Evolutionary conservation across 257 asterid genomes (phyloP).

Genomic region (Oldenlandia corymbosa): DNA sequence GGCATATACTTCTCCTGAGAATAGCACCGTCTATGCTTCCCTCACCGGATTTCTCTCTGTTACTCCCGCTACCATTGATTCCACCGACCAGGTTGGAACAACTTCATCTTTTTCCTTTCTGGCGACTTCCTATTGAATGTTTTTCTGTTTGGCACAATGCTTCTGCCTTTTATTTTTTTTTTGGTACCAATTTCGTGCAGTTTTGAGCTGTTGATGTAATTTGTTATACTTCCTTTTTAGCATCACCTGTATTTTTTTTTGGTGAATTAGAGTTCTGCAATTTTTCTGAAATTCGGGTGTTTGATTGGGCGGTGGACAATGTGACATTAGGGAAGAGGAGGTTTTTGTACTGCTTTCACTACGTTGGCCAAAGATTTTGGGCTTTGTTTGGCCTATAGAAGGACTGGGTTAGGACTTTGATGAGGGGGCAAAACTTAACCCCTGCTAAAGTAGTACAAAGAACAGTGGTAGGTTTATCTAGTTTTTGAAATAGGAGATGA

Average conservation of each 20-base stretch:
- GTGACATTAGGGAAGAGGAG: background rate
- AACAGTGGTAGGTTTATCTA: too few relatives aligned
- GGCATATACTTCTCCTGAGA: conserved; percentile 52
- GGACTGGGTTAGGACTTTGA: background rate
- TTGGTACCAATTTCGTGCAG: background rate
- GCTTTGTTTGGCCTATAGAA: background rate
- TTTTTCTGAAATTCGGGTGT: background rate
- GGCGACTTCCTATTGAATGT: too few relatives aligned
- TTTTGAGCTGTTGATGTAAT: background rate
- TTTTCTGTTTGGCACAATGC: too few relatives aligned
- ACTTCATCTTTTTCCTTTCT: background rate
- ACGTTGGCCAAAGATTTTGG: conserved; percentile 1
- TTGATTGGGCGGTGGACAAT: too few relatives aligned
- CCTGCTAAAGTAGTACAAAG: too few relatives aligned
- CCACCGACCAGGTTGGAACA: conserved; percentile 46
- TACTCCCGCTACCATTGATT: conserved; percentile 40
- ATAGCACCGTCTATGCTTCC: conserved; percentile 59
- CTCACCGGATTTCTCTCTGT: conserved; percentile 69
- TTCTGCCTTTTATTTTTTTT: background rate
- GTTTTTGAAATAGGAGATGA: too few relatives aligned
- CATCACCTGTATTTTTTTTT: background rate
- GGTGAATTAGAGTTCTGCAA: background rate
- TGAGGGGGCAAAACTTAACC: background rate
- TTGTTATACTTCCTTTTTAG: background rate
- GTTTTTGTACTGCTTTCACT: too few relatives aligned